Percentiles rank a stretch among this genome's conserved stretches.
These are phyloP conservation scores for Amniculicola lignicola DNA, from an alignment of 495 filamentous ascomycete genomes.

Conservation along the genomic window DNA sequence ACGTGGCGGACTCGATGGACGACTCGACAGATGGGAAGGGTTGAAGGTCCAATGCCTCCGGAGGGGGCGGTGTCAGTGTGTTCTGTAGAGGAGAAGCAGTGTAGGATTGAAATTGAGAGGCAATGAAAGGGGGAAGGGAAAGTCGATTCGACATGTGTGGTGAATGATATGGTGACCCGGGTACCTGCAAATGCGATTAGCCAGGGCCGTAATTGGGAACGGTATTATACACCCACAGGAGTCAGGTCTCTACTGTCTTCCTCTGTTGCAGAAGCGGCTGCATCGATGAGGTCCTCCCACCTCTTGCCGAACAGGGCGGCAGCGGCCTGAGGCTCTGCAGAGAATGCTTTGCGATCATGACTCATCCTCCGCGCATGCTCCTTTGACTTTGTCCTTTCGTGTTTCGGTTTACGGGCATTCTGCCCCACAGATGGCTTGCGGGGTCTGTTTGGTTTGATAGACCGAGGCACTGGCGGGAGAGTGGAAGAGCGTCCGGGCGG, in stretches of 20 bases:
- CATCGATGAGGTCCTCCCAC: conserved; percentile 93
- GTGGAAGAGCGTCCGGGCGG: conserved; percentile 85
- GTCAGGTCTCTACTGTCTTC: conserved; percentile 84
- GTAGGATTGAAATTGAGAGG: conserved; percentile 65
- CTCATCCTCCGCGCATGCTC: conserved; percentile 64
- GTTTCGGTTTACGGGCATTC: conserved; percentile 65
- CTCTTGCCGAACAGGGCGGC: conserved; percentile 74
- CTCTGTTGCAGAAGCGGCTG: conserved; percentile 84
- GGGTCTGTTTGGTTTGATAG: conserved; percentile 61
- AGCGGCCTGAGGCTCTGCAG: conserved; percentile 70
- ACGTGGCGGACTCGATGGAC: conserved; percentile 55
- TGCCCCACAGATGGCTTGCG: conserved; percentile 83
- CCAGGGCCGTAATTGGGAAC: neutral
- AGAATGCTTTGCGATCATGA: conserved; percentile 73
- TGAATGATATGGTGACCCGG: conserved; percentile 61
- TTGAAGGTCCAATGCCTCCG: conserved; percentile 58
- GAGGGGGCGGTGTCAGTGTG: conserved; percentile 72
- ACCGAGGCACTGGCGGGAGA: conserved; percentile 72
- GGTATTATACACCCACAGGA: conserved; percentile 54
- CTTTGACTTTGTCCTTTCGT: conserved; percentile 73
- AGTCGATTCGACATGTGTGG: conserved; percentile 66
- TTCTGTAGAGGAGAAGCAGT: conserved; percentile 83
- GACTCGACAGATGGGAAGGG: conserved; percentile 85
- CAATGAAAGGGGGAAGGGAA: conserved; percentile 70
- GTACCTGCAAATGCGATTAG: conserved; percentile 37